Conservation (phyloP, 2,329 filamentous ascomycete genomes). For the Pseudogymnoascus verrucosus region DNA sequence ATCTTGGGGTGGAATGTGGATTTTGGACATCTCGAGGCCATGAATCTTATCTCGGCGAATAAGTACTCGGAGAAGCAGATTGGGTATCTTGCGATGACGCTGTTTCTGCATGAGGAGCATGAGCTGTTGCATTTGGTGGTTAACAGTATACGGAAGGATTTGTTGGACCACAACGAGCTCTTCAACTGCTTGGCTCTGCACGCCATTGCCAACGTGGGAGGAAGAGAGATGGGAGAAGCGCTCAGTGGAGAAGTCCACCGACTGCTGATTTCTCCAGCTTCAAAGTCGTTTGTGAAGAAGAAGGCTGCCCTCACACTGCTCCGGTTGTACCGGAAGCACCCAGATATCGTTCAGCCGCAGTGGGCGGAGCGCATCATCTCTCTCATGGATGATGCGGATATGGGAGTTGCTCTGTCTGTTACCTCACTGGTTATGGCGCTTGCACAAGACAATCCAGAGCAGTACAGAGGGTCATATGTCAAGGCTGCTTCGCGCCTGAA, state of each 20-base stretch:
- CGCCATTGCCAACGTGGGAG: conserved; percentile 95
- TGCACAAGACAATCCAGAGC: conserved; percentile 87
- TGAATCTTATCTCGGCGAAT: conserved; percentile 90
- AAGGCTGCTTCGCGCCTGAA: conserved; percentile 88
- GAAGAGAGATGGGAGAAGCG: conserved; percentile 94
- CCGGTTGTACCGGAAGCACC: conserved; percentile 88
- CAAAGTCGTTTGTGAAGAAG: conserved; percentile 98
- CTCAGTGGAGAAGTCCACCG: conserved; percentile 86
- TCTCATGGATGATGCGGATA: conserved; percentile 93
- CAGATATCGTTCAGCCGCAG: conserved; percentile 87
- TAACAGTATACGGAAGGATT: conserved; percentile 95
- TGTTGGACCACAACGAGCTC: conserved; percentile 90
- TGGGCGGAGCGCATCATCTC: conserved; percentile 98
- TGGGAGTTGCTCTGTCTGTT: conserved; percentile 90
- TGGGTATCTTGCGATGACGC: conserved; percentile 91
- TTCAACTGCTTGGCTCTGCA: conserved; percentile 96
- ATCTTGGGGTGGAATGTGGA: conserved; percentile 99
- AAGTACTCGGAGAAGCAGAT: conserved; percentile 99
- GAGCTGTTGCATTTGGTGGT: conserved; percentile 93
- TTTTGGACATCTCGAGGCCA: conserved; percentile 95
- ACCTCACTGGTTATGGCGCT: conserved; percentile 93
- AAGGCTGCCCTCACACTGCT: conserved; percentile 93
- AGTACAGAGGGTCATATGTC: conserved; percentile 88
- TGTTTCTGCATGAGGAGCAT: conserved; percentile 95
- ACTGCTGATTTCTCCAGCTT: conserved; percentile 88